Evolutionary conservation across 2,329 filamentous ascomycete species (phyloP).

Genomic region (Ceratocystis diversiconidia): DNA sequence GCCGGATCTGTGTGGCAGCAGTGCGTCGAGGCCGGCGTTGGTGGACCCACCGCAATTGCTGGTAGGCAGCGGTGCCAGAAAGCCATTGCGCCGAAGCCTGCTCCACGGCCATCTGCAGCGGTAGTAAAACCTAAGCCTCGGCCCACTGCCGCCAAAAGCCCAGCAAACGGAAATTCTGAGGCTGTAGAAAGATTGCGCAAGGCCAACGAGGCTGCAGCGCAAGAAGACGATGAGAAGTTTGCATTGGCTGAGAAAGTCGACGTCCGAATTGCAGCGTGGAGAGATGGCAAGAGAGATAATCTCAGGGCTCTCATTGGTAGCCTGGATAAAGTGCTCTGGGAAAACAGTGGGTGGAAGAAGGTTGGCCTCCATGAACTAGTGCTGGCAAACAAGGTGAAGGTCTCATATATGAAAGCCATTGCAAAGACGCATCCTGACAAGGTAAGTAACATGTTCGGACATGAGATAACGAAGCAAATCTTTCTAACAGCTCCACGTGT

Average conservation of each 20-base stretch:
- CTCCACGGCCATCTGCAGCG: constrained; percentile 29
- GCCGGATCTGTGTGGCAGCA: constrained; percentile 67
- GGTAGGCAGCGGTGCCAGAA: constrained; percentile 83
- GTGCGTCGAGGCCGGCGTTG: constrained; percentile 71
- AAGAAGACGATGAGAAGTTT: constrained; percentile 84
- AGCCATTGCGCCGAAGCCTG: constrained; percentile 55
- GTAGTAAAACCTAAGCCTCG: constrained; percentile 20
- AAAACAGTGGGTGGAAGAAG: constrained; percentile 89
- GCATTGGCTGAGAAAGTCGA: constrained; percentile 77
- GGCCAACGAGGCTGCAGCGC: constrained; percentile 73
- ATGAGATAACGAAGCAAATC: neutral
- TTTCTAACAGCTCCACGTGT: constrained; percentile 13
- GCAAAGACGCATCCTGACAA: constrained; percentile 97
- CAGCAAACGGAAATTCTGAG: constrained; percentile 38
- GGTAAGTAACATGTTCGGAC: constrained; percentile 42
- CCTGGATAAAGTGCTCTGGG: constrained; percentile 81
- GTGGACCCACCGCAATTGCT: constrained; percentile 70
- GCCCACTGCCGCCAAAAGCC: constrained; percentile 15
- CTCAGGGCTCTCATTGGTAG: constrained; percentile 75
- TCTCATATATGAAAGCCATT: constrained; percentile 98
- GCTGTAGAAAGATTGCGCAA: constrained; percentile 71
- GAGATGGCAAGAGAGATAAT: constrained; percentile 84
- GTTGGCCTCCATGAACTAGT: constrained; percentile 87
- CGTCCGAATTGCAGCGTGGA: constrained; percentile 64
- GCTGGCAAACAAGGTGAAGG: constrained; percentile 88